Evolutionary conservation across 768 basidiomycete genomes (phyloP).

Genomic region (Suillus hirtellus): DNA sequence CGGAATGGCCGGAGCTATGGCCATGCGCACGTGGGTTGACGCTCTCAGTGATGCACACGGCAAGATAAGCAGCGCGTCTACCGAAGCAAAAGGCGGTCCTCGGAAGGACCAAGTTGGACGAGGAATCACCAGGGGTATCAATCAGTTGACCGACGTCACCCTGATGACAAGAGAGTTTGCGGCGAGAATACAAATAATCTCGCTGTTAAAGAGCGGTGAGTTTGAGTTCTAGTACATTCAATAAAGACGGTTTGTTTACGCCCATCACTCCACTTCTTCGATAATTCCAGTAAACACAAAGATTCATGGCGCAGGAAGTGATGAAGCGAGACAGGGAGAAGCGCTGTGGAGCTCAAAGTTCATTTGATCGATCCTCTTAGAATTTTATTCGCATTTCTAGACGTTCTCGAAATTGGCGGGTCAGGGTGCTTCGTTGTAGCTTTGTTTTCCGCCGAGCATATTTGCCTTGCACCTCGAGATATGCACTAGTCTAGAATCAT

Average conservation of each 20-base stretch:
- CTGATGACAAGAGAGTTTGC: slow-evolving; percentile 58
- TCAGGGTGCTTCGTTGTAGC: neutral
- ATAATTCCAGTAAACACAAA: slow-evolving; percentile 42
- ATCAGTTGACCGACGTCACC: slow-evolving; percentile 48
- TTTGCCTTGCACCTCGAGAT: neutral
- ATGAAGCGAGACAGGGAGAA: slow-evolving; percentile 51
- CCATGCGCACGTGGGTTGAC: slow-evolving; percentile 57
- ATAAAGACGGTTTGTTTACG: slow-evolving; percentile 4
- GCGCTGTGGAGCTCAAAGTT: slow-evolving; percentile 56
- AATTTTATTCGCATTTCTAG: neutral
- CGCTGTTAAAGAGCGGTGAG: slow-evolving; percentile 52
- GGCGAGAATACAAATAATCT: slow-evolving; percentile 54
- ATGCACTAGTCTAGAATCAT: neutral
- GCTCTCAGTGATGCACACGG: slow-evolving; percentile 43
- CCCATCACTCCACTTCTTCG: slow-evolving; percentile 2
- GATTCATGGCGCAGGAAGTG: slow-evolving; percentile 47
- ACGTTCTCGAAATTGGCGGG: neutral
- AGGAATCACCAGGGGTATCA: slow-evolving; percentile 53
- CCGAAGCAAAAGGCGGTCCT: slow-evolving; percentile 18
- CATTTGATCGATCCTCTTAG: slow-evolving; percentile 31
- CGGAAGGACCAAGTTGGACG: slow-evolving; percentile 46
- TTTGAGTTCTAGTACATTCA: slow-evolving; percentile 5
- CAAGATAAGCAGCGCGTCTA: slow-evolving; percentile 25
- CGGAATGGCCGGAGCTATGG: slow-evolving; percentile 55
- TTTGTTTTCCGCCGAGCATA: neutral